Base-by-base conservation (phyloP, 768 basidiomycete genomes). In the Termitomyces heimii region DNA sequence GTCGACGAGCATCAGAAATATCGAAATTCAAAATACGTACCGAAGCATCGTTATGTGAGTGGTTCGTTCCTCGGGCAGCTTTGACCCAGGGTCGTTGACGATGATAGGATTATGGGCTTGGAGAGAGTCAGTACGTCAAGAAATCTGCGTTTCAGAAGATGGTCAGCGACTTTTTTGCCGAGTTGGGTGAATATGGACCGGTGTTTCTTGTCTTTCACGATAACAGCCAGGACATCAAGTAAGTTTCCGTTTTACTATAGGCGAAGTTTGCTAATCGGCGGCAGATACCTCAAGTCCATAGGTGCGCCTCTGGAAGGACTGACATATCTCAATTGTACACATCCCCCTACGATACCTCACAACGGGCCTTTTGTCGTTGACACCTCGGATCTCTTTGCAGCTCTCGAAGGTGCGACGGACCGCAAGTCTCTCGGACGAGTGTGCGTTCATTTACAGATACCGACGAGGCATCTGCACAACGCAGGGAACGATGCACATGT, bases 401-500 rank as follows among this genome's bases (percentile, higher is more conserved):
- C 86, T 6, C 74, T 95, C 26, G 80, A 87, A 53, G 90, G 89
- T 9, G 79, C 82, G 57, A 74, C 74, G 51, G 77, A 86, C 66
- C 77, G 78, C 43, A 71, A 81, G 47, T 72, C 75, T 1, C 78
- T 95, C 22, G 81, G 81, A 59, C 80, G 82, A 39, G 77, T 84
- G 31, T 89, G 86, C 68, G 72, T 74, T 46, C 81, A 85, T 52
- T 76, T 94, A 22, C 79, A 83, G 50, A 76, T 92, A 50, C 60
- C 71, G 0, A 80, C 82, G 1, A 61, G 76, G 34, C 74, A 77
- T 62, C 61, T 88, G 56, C 93, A 93, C 75, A 95, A 94, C 65
- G 91, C 89, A 1, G 92, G 91, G 0, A 94, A 93, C 65, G 90
- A 94, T 67, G 91, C 92, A 1, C 79, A 87, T 67, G 92, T 92